These are phyloP conservation scores for Ogataea pilisensis DNA, from an alignment of 805 yeast genomes.

Conservation along the genomic window DNA sequence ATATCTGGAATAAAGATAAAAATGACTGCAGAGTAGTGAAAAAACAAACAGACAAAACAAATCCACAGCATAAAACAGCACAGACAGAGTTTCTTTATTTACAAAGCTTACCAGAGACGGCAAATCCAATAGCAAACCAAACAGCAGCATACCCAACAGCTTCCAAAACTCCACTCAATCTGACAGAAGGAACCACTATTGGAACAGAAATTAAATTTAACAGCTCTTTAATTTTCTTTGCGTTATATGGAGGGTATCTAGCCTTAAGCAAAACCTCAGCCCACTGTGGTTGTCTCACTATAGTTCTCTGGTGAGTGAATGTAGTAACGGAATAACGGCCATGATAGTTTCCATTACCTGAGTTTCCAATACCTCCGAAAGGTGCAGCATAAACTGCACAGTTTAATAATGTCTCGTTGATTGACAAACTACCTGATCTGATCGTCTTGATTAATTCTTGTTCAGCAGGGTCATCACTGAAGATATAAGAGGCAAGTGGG, in stretches of 20 bases:
- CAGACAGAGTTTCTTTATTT: too few relatives aligned
- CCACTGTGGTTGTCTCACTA: slow-evolving; percentile 58
- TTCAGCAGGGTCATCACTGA: slow-evolving; percentile 44
- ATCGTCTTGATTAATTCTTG: slow-evolving; percentile 47
- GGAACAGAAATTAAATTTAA: neutral
- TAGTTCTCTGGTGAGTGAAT: slow-evolving; percentile 74
- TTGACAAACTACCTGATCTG: slow-evolving; percentile 67
- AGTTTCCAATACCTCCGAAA: slow-evolving; percentile 86
- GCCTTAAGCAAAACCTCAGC: slow-evolving; percentile 52
- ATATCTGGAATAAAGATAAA: too few relatives aligned
- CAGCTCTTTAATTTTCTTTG: slow-evolving; percentile 21
- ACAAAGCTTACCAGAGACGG: neutral
- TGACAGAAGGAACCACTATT: neutral
- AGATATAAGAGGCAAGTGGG: slow-evolving; percentile 82
- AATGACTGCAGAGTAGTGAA: too few relatives aligned
- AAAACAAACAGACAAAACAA: too few relatives aligned
- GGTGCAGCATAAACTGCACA: slow-evolving; percentile 65
- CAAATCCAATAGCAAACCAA: neutral
- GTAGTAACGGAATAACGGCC: slow-evolving; percentile 64
- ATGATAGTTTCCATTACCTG: slow-evolving; percentile 83
- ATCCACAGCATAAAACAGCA: too few relatives aligned
- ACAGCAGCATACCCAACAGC: neutral
- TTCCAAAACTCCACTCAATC: neutral
- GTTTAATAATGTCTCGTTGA: slow-evolving; percentile 75
- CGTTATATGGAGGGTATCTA: slow-evolving; percentile 62